Evolutionary conservation across 192 early-diverging fungal genomes (phyloP).

Genomic region (Dispira simplex): DNA sequence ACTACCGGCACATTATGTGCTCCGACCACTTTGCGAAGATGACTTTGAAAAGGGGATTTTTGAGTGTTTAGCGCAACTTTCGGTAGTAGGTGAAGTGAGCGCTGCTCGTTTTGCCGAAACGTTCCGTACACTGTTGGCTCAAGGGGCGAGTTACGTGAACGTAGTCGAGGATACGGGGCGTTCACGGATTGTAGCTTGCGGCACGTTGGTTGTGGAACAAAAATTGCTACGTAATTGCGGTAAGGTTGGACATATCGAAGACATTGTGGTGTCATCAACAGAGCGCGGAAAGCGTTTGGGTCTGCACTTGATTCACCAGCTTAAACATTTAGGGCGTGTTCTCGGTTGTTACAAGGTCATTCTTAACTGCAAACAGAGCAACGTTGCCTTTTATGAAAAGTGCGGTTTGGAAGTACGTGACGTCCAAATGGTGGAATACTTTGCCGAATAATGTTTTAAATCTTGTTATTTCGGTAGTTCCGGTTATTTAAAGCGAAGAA

Average conservation of each 20-base stretch:
- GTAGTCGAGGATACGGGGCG: conserved; percentile 57
- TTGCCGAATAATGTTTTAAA: conserved; percentile 11
- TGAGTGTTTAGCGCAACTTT: conserved; percentile 57
- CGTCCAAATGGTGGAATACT: conserved; percentile 50
- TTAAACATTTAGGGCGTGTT: conserved; percentile 52
- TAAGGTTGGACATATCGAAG: conserved; percentile 83
- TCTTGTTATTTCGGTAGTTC: background rate
- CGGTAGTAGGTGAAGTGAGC: conserved; percentile 57
- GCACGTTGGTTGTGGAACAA: conserved; percentile 76
- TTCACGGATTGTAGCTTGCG: conserved; percentile 58
- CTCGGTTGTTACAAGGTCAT: conserved; percentile 89
- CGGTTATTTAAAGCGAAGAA: background rate
- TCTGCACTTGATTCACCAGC: conserved; percentile 65
- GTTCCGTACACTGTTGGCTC: conserved; percentile 57
- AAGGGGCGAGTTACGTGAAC: conserved; percentile 53
- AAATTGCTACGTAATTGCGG: conserved; percentile 78
- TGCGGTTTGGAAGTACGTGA: conserved; percentile 70
- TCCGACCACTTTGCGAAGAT: conserved; percentile 56
- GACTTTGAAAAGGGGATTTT: conserved; percentile 70
- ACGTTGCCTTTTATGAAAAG: conserved; percentile 86
- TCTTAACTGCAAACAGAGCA: conserved; percentile 50
- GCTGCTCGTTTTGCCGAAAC: conserved; percentile 57
- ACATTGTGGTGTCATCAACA: conserved; percentile 60
- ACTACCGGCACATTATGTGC: conserved; percentile 47
- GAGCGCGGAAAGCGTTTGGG: conserved; percentile 59